Evolutionary conservation across 805 yeast genomes (phyloP).

Genomic region (Suhomyces canberraensis): DNA sequence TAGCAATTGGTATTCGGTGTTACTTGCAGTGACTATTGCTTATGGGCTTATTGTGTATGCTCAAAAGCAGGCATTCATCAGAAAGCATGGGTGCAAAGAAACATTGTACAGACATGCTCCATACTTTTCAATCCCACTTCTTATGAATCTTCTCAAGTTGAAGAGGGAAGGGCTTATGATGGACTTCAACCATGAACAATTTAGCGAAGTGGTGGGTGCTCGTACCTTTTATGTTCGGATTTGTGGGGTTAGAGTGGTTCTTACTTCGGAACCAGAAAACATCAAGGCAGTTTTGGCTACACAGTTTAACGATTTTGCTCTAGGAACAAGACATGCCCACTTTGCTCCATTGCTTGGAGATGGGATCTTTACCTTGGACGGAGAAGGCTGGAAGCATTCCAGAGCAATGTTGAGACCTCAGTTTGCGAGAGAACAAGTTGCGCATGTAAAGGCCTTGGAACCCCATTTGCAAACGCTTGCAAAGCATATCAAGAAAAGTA

Average conservation of each 20-base stretch:
- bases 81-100: conserved; percentile 12
- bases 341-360: conserved; percentile 22
- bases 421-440: conserved; percentile 25
- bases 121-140: conserved; percentile 9
- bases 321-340: conserved; percentile 21
- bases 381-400: conserved; percentile 27
- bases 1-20: conserved; percentile 10
- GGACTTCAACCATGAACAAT: conserved; percentile 14
- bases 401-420: conserved; percentile 28
- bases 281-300: conserved; percentile 27
- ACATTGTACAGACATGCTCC: conserved; percentile 1
- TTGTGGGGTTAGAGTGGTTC: conserved; percentile 17
- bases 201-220: conserved; percentile 2
- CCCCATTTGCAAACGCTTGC: conserved; percentile 19
- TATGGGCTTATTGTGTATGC: conserved; percentile 5
- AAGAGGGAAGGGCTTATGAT: conserved; percentile 23
- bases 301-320: conserved; percentile 22
- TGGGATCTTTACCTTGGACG: conserved; percentile 27
- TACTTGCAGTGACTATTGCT: conserved; percentile 8
- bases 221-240: conserved; percentile 8
- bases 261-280: conserved; percentile 23
- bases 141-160: conserved; percentile 13
- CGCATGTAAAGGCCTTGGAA: conserved; percentile 24
- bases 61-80: conserved; percentile 6
- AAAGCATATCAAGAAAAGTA: conserved; percentile 12